phyloP scores from a whole-genome alignment of 2,329 filamentous ascomycete genomes.

The Cylindrodendrum hubeiense region DNA sequence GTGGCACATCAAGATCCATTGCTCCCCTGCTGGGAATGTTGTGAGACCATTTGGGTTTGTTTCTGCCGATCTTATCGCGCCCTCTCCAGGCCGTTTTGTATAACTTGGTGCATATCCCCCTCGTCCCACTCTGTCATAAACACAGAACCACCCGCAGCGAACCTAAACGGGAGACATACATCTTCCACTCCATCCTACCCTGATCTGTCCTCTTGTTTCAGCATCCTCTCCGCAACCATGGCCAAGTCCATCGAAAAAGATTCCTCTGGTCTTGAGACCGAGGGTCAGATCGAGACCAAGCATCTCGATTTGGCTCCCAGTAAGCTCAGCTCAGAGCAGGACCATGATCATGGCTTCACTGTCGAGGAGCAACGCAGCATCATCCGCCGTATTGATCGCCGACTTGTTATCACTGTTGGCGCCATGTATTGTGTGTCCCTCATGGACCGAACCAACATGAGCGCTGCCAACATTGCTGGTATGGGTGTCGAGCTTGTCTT shows the following conservation, averaged over 20 bases:
- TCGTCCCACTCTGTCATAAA: slow-evolving; percentile 15
- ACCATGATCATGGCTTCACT: slow-evolving; percentile 62
- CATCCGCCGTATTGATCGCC: slow-evolving; percentile 76
- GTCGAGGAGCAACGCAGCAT: slow-evolving; percentile 75
- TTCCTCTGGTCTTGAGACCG: slow-evolving; percentile 25
- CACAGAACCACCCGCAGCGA: slow-evolving; percentile 1
- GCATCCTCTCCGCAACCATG: slow-evolving; percentile 33
- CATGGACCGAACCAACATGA: slow-evolving; percentile 84
- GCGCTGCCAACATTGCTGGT: slow-evolving; percentile 79
- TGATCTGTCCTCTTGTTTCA: neutral
- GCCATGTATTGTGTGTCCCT: slow-evolving; percentile 80
- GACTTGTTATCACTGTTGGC: slow-evolving; percentile 72
- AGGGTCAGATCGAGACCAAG: slow-evolving; percentile 44
- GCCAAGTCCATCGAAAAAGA: slow-evolving; percentile 34
- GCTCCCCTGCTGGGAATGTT: slow-evolving; percentile 17
- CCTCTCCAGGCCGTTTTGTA: slow-evolving; percentile 9
- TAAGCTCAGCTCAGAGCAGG: slow-evolving; percentile 41
- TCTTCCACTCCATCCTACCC: neutral
- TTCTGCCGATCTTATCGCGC: slow-evolving; percentile 21
- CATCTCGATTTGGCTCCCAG: slow-evolving; percentile 40
- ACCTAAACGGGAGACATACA: neutral
- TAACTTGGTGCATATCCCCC: slow-evolving; percentile 14
- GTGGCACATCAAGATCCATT: slow-evolving; percentile 7
- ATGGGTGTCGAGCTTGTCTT: slow-evolving; percentile 63
- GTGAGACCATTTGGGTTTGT: slow-evolving; percentile 28